Percentiles rank a stretch among this genome's conserved stretches.
Evolutionary conservation across 2,329 filamentous ascomycete species (phyloP).

Genomic region (Leptodontidium sp.): DNA sequence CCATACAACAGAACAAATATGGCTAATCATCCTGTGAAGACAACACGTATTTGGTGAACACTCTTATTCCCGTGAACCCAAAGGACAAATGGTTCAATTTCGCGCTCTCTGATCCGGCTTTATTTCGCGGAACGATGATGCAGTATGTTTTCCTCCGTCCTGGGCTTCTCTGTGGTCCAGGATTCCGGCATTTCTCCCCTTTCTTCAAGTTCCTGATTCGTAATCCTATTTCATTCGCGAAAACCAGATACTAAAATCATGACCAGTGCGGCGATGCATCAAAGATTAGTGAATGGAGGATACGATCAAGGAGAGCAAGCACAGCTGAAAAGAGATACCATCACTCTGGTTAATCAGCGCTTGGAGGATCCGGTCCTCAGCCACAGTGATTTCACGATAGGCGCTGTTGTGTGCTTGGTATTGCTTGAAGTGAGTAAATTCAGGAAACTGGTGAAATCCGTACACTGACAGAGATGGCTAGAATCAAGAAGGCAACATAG

Average conservation of each 20-base stretch:
- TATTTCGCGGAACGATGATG: slow-evolving; percentile 10
- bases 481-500: slow-evolving; percentile 6
- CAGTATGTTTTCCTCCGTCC: background rate
- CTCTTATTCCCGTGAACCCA: slow-evolving; percentile 7
- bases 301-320: slow-evolving; percentile 6
- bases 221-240: too few relatives aligned
- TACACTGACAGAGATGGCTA: background rate
- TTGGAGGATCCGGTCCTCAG: slow-evolving; percentile 6
- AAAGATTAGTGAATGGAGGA: slow-evolving; percentile 1
- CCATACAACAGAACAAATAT: too few relatives aligned
- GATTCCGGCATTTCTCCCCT: too few relatives aligned
- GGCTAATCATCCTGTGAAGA: background rate
- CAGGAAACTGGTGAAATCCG: background rate
- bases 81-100: slow-evolving; percentile 14
- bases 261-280: slow-evolving; percentile 2
- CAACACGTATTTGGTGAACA: slow-evolving; percentile 4
- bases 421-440: background rate
- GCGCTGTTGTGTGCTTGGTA: slow-evolving; percentile 4
- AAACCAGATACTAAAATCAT: too few relatives aligned
- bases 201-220: too few relatives aligned
- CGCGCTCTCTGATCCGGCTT: slow-evolving; percentile 1
- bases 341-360: slow-evolving; percentile 5
- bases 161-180: too few relatives aligned
- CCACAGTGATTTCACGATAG: background rate
- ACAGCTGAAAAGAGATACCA: background rate